phyloP scores from a whole-genome alignment of 2,329 filamentous ascomycete genomes.

The Verticillium longisporum region DNA sequence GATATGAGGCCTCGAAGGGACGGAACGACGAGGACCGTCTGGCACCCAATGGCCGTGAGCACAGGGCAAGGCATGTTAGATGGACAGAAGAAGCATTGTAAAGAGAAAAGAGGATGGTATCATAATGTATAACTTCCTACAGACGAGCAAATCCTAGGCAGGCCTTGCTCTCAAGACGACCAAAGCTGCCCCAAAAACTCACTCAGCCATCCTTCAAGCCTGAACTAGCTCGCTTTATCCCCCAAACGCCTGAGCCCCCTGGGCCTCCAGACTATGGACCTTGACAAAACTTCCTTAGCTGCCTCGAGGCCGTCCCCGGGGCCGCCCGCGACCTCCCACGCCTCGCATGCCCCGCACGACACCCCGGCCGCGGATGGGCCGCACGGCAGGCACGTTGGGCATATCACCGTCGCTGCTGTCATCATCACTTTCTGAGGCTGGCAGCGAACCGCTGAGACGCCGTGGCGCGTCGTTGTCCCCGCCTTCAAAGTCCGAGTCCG shows the following conservation, averaged over 20 bases:
- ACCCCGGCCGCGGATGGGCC: constrained; percentile 1
- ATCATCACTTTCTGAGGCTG: constrained; percentile 7
- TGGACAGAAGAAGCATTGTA: too few species aligned
- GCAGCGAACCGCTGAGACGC: constrained; percentile 3
- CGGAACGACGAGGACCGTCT: too few species aligned
- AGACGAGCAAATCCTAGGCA: too few species aligned
- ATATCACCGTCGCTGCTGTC: constrained; percentile 4
- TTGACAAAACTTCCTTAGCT: not conserved
- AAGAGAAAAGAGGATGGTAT: too few species aligned
- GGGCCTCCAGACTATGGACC: not conserved
- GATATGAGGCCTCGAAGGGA: not conserved
- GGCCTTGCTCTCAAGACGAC: too few species aligned
- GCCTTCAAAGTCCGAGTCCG: constrained; percentile 5
- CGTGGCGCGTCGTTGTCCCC: not conserved
- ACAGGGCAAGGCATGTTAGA: too few species aligned
- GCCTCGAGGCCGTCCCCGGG: not conserved
- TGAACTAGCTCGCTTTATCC: not conserved
- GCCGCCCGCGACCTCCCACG: constrained; percentile 1
- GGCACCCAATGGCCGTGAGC: too few species aligned
- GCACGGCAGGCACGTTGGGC: not conserved
- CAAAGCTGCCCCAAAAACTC: too few species aligned
- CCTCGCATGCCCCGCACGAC: constrained; percentile 3
- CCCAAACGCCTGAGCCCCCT: not conserved
- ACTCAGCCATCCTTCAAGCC: too few species aligned
- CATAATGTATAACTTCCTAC: too few species aligned